phyloP scores from a whole-genome alignment of 1,284 basidiomycete genomes.

The Veloporphyrellus conicus region DNA sequence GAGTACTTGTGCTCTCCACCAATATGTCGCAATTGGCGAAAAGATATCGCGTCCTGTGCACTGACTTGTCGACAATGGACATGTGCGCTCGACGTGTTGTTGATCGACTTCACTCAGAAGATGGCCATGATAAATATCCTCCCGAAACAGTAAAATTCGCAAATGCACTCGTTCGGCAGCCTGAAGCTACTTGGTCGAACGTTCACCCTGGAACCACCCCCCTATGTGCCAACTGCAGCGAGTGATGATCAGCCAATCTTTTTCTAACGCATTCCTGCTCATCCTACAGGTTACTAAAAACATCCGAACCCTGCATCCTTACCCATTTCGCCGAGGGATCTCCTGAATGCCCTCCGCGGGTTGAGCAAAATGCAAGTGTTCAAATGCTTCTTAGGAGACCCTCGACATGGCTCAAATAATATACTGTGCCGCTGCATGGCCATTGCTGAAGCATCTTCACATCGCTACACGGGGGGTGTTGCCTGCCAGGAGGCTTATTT shows the following conservation, averaged over 20 bases:
- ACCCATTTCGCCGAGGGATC: background rate
- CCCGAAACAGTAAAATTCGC: slow-evolving; percentile 6
- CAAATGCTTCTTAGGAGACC: background rate
- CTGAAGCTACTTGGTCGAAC: too few species aligned
- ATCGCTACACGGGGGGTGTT: too few species aligned
- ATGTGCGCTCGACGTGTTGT: slow-evolving; percentile 9
- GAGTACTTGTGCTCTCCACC: background rate
- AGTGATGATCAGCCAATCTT: too few species aligned
- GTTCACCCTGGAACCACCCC: too few species aligned
- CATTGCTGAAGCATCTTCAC: slow-evolving; percentile 8
- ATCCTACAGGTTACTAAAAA: slow-evolving; percentile 1
- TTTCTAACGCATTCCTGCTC: slow-evolving; percentile 1
- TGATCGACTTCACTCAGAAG: slow-evolving; percentile 10
- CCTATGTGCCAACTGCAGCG: too few species aligned
- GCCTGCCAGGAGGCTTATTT: too few species aligned
- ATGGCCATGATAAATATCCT: background rate
- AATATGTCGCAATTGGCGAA: slow-evolving; percentile 1
- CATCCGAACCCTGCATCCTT: background rate
- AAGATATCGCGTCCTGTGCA: slow-evolving; percentile 7
- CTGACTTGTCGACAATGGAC: slow-evolving; percentile 11
- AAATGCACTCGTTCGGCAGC: background rate
- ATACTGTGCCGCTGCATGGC: slow-evolving; percentile 8
- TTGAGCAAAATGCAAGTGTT: slow-evolving; percentile 3
- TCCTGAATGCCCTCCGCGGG: background rate
- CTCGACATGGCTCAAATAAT: slow-evolving; percentile 1